Conservation (phyloP, 805 yeast species). For the Sugiyamaella smithiae region DNA sequence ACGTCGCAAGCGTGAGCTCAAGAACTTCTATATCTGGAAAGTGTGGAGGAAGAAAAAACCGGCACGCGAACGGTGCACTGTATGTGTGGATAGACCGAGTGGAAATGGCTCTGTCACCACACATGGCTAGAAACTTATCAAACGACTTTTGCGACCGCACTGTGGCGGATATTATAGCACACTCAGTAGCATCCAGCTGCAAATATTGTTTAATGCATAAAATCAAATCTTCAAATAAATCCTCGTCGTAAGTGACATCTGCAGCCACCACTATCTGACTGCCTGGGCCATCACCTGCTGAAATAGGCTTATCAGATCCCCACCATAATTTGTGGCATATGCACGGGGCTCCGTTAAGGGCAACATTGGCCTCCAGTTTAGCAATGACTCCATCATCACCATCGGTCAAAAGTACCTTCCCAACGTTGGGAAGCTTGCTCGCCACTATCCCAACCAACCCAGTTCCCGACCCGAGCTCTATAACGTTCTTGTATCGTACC, state of each 20-base stretch:
- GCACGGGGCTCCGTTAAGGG: slow-evolving; percentile 38
- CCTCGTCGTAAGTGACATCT: slow-evolving; percentile 81
- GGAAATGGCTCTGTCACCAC: slow-evolving; percentile 27
- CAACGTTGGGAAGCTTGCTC: slow-evolving; percentile 23
- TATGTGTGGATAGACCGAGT: slow-evolving; percentile 13
- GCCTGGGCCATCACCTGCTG: not conserved
- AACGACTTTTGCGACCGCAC: slow-evolving; percentile 60
- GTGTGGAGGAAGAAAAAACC: slow-evolving; percentile 22
- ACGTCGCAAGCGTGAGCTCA: slow-evolving; percentile 10
- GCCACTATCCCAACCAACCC: slow-evolving; percentile 64
- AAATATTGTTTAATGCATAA: slow-evolving; percentile 39
- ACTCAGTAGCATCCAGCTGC: slow-evolving; percentile 15
- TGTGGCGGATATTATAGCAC: slow-evolving; percentile 64
- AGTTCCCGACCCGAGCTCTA: slow-evolving; percentile 89
- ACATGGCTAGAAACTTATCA: slow-evolving; percentile 40
- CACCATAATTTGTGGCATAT: slow-evolving; percentile 18
- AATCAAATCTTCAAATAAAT: slow-evolving; percentile 55
- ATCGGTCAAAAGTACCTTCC: slow-evolving; percentile 54
- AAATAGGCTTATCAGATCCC: slow-evolving; percentile 28
- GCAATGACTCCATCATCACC: slow-evolving; percentile 60
- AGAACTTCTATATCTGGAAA: slow-evolving; percentile 22
- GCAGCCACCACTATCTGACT: slow-evolving; percentile 67
- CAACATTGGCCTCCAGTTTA: slow-evolving; percentile 43
- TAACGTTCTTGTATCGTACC: slow-evolving; percentile 26
- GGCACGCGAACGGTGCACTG: slow-evolving; percentile 12